Evolutionary conservation across 2,329 filamentous ascomycete species (phyloP), one percentile per base, ranked within the genome.

Genomic region (Chlorencoelia australis): DNA sequence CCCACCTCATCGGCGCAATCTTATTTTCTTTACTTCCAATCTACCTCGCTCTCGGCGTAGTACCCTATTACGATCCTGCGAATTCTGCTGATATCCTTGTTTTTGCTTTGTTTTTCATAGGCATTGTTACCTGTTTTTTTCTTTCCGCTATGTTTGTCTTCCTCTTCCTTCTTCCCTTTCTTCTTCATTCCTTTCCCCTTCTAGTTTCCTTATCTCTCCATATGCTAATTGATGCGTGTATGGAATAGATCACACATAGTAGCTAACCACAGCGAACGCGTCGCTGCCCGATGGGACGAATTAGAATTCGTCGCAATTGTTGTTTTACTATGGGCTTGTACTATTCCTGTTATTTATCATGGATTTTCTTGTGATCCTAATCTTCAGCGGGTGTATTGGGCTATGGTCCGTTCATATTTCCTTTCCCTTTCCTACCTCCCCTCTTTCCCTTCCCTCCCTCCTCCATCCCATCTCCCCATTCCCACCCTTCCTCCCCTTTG

Each of bases 1-100:
- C 61, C 13, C 62, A 67, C 44, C 53, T 71, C 3, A 40, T 70
- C 4, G 67, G 68, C 0, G 61, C 58, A 8, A 18, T 65, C 2
- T 24, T 56, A 15, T 59, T 59, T 22, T 11, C 29, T n/a, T 20
- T 28, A 24, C 38, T 61, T 15, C 31, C 58, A 7, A 49, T 52
- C 19, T 55, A 59, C 35, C 41, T 48, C 5, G 47, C 50, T 5
- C 47, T 54, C 9, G 45, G 43, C 4, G 41, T 50, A 26, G 50
- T 56, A 20, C 49, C 55, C 30, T 19, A 43, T 20, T 60, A 61
- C 33, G 54, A 56, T 2, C 40, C 52, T 20, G 55, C 60, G 2
- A 40, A 51, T 3, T 13, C 45, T 14, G 36, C 40, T 5, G 62
- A 68, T 43, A 46, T 53, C 7, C 34, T 60, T 11, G 54, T 64